Base-by-base conservation (phyloP, 2,329 filamentous ascomycete genomes). In the Pseudocercospora macadamiae region DNA sequence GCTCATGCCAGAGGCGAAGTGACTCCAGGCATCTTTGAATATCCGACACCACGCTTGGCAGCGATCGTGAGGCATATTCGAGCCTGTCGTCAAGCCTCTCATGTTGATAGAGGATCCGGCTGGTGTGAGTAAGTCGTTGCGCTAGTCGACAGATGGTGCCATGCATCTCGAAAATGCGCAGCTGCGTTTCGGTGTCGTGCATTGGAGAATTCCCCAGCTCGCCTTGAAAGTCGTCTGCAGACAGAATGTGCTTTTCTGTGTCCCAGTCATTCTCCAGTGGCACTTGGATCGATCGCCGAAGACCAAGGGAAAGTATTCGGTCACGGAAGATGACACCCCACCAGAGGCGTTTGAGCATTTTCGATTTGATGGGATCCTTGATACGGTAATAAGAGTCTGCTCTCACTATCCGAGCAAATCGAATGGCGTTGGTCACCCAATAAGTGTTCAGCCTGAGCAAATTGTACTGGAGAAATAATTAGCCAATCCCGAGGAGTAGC, bases 321-420 rank as follows among this genome's bases (percentile, higher is more conserved):
- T 66, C 64, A 49, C 64, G 51, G 39, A 64, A 61, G 8, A 66
- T 61, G 9, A 64, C 61, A 34, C 61, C 61, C 64, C 64, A 66
- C 64, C 64, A 66, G 9, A 66, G 23, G 10, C 64, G 54, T 36
- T 66, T 66, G 32, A 66, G 62, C 14, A 62, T 34, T 49, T 45
- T 59, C 3, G 64, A 60, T 3, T 54, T 45, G 10, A 56, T 47
- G 9, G 64, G 64, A 18, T 66, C 64, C 16, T 57, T 61, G 21
- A 62, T 56, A 10, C 59, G 57, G 36, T 61, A 48, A 19, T 64
- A 66, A 7, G 57, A 62, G 19, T 64, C 55, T 3, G 64, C 64
- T 48, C 62, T 47, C 14, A 58, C 64, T 14, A 66, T 62, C 14
- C 36, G 54, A 14, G 64, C 64, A 39, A 66, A 66, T 18, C 64